These are phyloP conservation scores for Claviceps paspali DNA, from an alignment of 2,329 filamentous ascomycete species.

Conservation along the genomic window DNA sequence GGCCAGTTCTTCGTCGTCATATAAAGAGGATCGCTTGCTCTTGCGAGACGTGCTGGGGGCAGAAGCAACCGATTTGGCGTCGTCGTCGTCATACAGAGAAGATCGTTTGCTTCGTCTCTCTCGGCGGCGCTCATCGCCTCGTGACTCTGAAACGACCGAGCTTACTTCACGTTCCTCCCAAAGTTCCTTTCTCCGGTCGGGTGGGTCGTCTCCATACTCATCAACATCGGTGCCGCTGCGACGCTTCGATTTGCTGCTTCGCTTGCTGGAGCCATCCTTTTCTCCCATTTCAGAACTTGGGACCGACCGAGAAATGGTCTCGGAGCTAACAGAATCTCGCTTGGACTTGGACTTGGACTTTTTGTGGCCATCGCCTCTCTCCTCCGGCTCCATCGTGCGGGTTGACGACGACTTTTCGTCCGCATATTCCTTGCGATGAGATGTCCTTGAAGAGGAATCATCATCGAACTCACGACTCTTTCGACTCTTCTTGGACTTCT, in stretches of 20 bases:
- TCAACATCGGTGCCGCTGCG: constrained; percentile 19
- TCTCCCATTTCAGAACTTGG: constrained; percentile 23
- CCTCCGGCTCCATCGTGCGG: constrained; percentile 11
- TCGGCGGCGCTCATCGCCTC: constrained; percentile 16
- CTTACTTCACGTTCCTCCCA: constrained; percentile 32
- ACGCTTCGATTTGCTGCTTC: constrained; percentile 25
- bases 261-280: constrained; percentile 19
- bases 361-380: constrained; percentile 21
- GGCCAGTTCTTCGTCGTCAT: constrained; percentile 31
- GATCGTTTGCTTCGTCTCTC: constrained; percentile 17
- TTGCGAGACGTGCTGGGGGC: constrained; percentile 6
- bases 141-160: constrained; percentile 33
- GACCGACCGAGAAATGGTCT: constrained; percentile 18
- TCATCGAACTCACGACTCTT: constrained; percentile 16
- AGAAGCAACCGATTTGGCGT: constrained; percentile 26
- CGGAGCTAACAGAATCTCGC: constrained; percentile 15
- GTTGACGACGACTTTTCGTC: constrained; percentile 12
- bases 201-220: constrained; percentile 20
- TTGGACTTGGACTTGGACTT: constrained; percentile 21
- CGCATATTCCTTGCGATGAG: constrained; percentile 16
- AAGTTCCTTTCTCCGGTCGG: constrained; percentile 23
- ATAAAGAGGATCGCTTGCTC: constrained; percentile 15
- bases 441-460: constrained; percentile 11
- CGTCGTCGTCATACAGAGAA: constrained; percentile 24
- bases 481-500: constrained; percentile 15